phyloP scores from a whole-genome alignment of 116 monocot genomes.

The Papilionanthe hybrid region DNA sequence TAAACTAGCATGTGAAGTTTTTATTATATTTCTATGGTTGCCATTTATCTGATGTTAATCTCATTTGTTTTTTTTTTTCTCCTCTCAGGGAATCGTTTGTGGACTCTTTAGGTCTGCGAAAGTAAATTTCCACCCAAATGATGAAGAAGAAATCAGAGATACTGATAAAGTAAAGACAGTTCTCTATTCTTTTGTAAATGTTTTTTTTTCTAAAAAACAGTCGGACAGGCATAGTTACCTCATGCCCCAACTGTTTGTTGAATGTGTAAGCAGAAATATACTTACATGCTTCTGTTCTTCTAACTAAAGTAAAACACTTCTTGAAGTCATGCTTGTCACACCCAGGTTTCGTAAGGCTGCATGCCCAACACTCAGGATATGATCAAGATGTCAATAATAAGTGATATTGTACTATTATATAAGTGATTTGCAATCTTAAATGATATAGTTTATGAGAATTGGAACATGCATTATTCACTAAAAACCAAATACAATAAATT shows the following conservation, averaged over 20 bases:
- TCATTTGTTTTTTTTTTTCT: conserved; percentile 10
- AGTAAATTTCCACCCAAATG: conserved; percentile 82
- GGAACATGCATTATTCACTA: not conserved
- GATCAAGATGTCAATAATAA: not conserved
- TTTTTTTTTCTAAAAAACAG: not conserved
- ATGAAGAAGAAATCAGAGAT: conserved; percentile 62
- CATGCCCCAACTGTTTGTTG: not conserved
- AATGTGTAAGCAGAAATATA: not conserved
- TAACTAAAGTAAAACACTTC: not conserved
- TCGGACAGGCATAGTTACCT: not conserved
- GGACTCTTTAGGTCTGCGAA: conserved; percentile 76
- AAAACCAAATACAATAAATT: not conserved
- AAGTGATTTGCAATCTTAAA: not conserved
- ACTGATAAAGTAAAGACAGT: conserved; percentile 66
- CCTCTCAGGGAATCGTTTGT: conserved; percentile 78
- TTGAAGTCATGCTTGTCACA: not conserved
- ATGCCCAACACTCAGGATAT: not conserved
- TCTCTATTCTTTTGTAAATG: not conserved
- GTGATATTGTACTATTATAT: not conserved
- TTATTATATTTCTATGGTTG: not conserved
- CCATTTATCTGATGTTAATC: conserved; percentile 9
- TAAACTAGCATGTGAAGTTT: conserved; percentile 17
- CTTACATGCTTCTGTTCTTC: not conserved
- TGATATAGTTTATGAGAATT: not conserved
- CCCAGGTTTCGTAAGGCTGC: not conserved